A percentile compares a stretch with the other conserved stretches of the same genome.
Evolutionary conservation across 202 grass and related monocot species (phyloP).

Genomic region (Elaeis oleifera): DNA sequence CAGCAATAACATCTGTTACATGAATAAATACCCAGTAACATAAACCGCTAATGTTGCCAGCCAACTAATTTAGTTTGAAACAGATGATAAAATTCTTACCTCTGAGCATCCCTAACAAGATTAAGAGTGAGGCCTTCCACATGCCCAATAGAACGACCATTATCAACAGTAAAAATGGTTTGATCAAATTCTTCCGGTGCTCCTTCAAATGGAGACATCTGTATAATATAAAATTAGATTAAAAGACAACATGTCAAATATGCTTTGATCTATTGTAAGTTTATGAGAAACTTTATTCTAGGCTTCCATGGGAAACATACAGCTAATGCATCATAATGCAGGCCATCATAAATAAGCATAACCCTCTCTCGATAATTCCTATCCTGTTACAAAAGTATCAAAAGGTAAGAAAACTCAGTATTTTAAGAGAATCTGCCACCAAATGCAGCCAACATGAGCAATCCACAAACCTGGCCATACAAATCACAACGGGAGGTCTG

Average conservation of each 20-base stretch:
- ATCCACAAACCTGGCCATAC: conserved; percentile 72
- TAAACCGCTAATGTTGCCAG: background rate
- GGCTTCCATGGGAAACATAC: conserved; percentile 40
- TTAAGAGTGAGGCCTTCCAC: conserved; percentile 71
- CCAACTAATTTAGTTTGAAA: background rate
- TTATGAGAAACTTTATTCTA: no score
- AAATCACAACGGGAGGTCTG: conserved; percentile 83
- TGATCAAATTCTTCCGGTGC: conserved; percentile 96
- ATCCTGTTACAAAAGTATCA: conserved; percentile 36
- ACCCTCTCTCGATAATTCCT: conserved; percentile 71
- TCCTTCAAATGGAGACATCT: conserved; percentile 82
- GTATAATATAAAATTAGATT: conserved; percentile 14
- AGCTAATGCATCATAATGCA: conserved; percentile 92
- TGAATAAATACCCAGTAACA: no score
- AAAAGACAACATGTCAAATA: background rate
- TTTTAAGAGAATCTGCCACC: background rate
- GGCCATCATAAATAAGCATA: conserved; percentile 92
- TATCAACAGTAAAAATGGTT: conserved; percentile 65
- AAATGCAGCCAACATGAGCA: background rate
- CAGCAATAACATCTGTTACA: no score
- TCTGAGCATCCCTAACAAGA: conserved; percentile 74
- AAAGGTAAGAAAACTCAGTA: conserved; percentile 14
- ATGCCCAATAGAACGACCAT: conserved; percentile 54
- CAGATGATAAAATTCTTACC: conserved; percentile 31
- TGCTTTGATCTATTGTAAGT: no score